Percentiles rank a stretch among this genome's conserved stretches.
Conservation (phyloP, 1,139 yeast species). For the Saccharomyces pastorianus region DNA sequence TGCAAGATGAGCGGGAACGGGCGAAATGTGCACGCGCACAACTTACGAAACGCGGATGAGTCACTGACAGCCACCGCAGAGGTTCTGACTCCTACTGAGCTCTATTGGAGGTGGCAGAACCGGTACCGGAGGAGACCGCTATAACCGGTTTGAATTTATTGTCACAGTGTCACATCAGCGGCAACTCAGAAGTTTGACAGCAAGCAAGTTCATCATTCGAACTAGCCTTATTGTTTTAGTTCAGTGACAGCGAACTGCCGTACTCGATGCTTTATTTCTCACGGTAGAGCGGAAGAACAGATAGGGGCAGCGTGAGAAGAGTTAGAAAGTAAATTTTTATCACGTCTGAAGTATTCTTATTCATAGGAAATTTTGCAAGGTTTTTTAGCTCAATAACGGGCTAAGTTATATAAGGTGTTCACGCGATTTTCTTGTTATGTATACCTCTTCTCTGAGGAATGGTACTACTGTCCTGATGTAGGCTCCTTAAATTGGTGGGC, state of each 20-base stretch:
- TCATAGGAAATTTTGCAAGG: too few relatives aligned
- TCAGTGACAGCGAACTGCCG: not conserved
- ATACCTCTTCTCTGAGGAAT: too few relatives aligned
- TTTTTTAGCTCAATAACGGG: too few relatives aligned
- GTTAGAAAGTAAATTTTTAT: not conserved
- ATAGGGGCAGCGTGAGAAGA: not conserved
- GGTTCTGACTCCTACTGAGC: not conserved
- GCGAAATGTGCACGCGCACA: not conserved
- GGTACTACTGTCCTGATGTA: too few relatives aligned
- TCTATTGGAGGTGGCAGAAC: not conserved
- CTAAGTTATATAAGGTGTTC: too few relatives aligned
- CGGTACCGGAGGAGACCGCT: constrained; percentile 1
- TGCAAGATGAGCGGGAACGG: not conserved
- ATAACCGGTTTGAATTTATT: not conserved
- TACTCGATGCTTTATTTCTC: not conserved
- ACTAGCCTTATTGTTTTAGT: not conserved
- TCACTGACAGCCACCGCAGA: not conserved
- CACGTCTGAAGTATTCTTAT: too few relatives aligned
- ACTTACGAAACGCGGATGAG: not conserved
- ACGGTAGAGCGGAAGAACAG: not conserved
- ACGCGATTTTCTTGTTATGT: too few relatives aligned
- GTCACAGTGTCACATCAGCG: not conserved
- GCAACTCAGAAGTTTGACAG: not conserved
- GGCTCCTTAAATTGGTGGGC: too few relatives aligned
- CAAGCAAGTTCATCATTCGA: not conserved